A percentile compares a stretch with the other conserved stretches of the same genome.
phyloP scores from a whole-genome alignment of 208 protist genomes.

The Trypanosomatidae sp. region DNA sequence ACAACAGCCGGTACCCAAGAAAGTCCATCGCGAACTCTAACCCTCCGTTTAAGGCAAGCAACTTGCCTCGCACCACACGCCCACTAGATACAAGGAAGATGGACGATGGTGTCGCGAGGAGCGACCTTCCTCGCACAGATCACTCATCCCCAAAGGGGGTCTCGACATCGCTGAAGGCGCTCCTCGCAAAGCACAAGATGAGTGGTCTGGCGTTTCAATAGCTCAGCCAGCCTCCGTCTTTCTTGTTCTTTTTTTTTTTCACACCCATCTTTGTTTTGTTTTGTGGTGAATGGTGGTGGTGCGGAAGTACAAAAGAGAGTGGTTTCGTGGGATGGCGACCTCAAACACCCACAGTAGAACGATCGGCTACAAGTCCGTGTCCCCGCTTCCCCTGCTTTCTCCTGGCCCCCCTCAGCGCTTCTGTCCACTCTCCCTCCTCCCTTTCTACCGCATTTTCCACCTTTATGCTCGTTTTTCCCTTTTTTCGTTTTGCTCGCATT shows the following conservation, averaged over 20 bases:
- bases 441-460: background rate
- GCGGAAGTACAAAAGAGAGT: background rate
- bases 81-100: constrained; percentile 2
- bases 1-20: constrained; percentile 59
- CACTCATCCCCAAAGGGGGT: constrained; percentile 24
- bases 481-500: background rate
- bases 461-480: background rate
- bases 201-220: constrained; percentile 32
- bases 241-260: background rate
- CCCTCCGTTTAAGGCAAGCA: constrained; percentile 3
- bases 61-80: constrained; percentile 1
- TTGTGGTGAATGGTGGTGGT: background rate
- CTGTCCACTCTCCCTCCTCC: background rate
- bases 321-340: too few species aligned
- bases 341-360: background rate
- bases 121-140: constrained; percentile 15
- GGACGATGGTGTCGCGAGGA: constrained; percentile 8
- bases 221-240: background rate
- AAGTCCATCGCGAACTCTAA: constrained; percentile 17
- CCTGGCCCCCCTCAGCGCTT: background rate
- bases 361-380: background rate
- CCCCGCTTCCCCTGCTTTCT: background rate
- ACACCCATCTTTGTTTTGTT: background rate
- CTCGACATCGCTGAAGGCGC: constrained; percentile 65
- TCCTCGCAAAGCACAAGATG: constrained; percentile 62